Evolutionary conservation across 345 rosid species (phyloP).

Genomic region (Hibiscus tridactylites): DNA sequence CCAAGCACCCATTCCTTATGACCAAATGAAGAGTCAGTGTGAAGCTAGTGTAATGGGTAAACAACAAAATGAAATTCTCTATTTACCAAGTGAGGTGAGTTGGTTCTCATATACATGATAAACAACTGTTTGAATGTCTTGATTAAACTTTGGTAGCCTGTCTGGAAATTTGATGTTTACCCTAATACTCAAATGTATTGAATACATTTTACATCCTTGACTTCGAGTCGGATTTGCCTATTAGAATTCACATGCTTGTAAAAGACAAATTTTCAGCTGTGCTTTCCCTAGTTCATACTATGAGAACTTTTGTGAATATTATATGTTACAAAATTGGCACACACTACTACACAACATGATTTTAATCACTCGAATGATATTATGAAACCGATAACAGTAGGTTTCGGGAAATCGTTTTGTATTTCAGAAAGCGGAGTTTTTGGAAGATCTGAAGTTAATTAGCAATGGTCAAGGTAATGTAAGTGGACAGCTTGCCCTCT

Average conservation of each 20-base stretch:
- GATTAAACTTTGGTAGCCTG: neutral
- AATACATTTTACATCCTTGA: neutral
- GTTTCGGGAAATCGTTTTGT: neutral
- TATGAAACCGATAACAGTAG: neutral
- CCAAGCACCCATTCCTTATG: constrained; percentile 64
- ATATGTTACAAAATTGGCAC: neutral
- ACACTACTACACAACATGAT: neutral
- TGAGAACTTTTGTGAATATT: neutral
- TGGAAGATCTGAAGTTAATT: constrained; percentile 21
- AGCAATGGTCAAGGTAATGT: constrained; percentile 20
- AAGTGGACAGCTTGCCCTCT: constrained; percentile 28
- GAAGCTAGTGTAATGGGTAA: constrained; percentile 81
- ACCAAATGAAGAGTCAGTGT: constrained; percentile 86
- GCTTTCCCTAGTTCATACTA: neutral
- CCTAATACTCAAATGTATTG: neutral
- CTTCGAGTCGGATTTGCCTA: neutral
- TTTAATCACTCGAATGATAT: neutral
- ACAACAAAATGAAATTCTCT: constrained; percentile 35
- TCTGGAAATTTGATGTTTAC: neutral
- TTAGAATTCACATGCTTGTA: neutral
- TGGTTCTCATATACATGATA: neutral
- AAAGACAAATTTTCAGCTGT: neutral
- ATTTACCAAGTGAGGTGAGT: constrained; percentile 41
- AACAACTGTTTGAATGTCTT: neutral
- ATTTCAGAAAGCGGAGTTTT: constrained; percentile 30